phyloP scores from a whole-genome alignment of 2,329 filamentous ascomycete species.

The Aquanectria penicillioides region DNA sequence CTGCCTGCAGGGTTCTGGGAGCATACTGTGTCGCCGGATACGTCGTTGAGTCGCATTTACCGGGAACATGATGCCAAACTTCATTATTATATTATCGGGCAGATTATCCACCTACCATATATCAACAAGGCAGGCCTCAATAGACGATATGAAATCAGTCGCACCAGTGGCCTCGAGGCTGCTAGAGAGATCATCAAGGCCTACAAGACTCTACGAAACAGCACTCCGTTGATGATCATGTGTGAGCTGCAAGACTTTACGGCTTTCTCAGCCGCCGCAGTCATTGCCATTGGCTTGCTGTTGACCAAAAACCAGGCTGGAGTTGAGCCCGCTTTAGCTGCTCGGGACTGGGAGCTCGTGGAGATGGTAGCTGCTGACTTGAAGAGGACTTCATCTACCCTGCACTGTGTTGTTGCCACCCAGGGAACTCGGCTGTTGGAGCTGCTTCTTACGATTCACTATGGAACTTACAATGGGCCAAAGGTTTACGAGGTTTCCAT shows the following conservation, averaged over 20 bases:
- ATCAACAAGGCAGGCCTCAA: constrained; percentile 52
- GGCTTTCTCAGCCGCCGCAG: constrained; percentile 56
- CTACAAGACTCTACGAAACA: constrained; percentile 46
- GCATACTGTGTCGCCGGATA: neutral
- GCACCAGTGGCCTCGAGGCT: constrained; percentile 50
- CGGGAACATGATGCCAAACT: constrained; percentile 49
- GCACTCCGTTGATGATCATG: neutral
- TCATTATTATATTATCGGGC: constrained; percentile 49
- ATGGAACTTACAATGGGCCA: neutral
- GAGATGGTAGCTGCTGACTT: neutral
- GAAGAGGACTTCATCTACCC: neutral
- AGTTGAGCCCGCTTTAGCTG: neutral
- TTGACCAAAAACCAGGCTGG: constrained; percentile 14
- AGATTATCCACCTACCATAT: constrained; percentile 57
- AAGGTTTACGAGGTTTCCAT: constrained; percentile 19
- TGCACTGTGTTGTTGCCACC: constrained; percentile 6
- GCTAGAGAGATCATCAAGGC: constrained; percentile 51
- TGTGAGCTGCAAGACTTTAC: constrained; percentile 60
- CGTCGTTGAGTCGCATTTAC: constrained; percentile 18
- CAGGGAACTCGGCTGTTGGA: constrained; percentile 22
- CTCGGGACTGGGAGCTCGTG: constrained; percentile 9
- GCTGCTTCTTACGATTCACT: constrained; percentile 11
- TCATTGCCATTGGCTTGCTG: constrained; percentile 55
- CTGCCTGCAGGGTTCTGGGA: neutral
- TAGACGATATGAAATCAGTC: constrained; percentile 50